phyloP scores from a whole-genome alignment of 2,329 filamentous ascomycete species.

The Amauroascus niger region DNA sequence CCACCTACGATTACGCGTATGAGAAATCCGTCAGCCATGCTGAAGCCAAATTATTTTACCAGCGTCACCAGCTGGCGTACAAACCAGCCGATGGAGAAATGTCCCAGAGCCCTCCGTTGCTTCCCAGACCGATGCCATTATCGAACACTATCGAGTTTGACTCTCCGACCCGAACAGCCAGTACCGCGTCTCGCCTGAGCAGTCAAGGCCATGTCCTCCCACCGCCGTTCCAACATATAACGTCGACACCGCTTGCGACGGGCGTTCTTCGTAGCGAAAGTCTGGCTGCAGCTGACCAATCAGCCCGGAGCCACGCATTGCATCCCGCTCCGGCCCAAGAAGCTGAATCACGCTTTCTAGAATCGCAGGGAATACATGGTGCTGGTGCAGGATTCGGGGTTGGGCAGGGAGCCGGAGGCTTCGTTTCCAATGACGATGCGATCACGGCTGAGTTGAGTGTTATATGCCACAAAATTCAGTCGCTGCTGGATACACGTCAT shows the following conservation, averaged over 20 bases:
- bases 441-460: conserved; percentile 73
- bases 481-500: conserved; percentile 74
- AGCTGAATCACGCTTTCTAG: conserved; percentile 44
- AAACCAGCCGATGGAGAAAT: conserved; percentile 30
- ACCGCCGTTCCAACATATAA: conserved; percentile 13
- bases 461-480: conserved; percentile 86
- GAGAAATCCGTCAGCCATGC: conserved; percentile 92
- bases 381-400: conserved; percentile 50
- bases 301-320: conserved; percentile 41
- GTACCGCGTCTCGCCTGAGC: conserved; percentile 20
- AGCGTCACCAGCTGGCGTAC: conserved; percentile 60
- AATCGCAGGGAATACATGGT: conserved; percentile 48
- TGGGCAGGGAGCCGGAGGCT: conserved; percentile 53
- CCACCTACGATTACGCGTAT: conserved; percentile 85
- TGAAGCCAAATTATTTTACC: conserved; percentile 93
- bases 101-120: conserved; percentile 30
- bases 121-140: conserved; percentile 25
- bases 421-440: conserved; percentile 63
- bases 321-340: conserved; percentile 48
- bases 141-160: conserved; percentile 15
- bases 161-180: conserved; percentile 19
- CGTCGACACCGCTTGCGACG: conserved; percentile 18
- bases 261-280: conserved; percentile 19
- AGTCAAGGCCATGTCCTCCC: conserved; percentile 15
- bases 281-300: conserved; percentile 40